Percentiles rank a stretch among this genome's conserved stretches.
Evolutionary conservation across 169 alveolate species (phyloP).

Genomic region (Plasmodium malariae): DNA sequence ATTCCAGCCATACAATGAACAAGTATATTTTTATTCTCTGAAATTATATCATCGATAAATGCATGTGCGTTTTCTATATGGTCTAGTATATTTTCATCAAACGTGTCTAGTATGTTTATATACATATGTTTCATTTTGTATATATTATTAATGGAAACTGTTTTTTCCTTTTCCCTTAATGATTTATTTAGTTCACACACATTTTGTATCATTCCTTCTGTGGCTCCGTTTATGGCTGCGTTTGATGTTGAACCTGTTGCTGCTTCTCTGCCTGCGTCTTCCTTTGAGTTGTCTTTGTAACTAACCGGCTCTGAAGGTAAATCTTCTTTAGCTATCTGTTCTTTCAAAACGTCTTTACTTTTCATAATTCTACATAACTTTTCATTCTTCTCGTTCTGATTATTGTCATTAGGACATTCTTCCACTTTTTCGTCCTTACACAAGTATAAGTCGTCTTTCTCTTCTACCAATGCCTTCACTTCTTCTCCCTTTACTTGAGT

Average conservation of each 20-base stretch:
- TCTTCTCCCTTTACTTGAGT: no score
- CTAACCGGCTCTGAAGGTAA: no score
- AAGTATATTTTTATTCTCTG: conserved; percentile 23
- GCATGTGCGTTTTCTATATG: conserved; percentile 49
- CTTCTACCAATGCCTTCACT: no score
- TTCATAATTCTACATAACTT: no score
- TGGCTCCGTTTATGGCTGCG: neutral
- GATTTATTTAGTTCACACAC: conserved; percentile 42
- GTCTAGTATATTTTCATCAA: conserved; percentile 44
- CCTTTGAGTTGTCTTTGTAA: no score
- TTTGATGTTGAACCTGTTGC: neutral
- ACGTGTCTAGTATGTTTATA: conserved; percentile 55
- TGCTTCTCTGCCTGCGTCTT: neutral
- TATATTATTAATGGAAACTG: conserved; percentile 10
- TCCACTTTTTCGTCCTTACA: no score
- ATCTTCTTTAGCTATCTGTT: no score
- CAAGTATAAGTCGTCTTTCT: no score
- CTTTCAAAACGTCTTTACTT: no score
- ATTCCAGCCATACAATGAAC: conserved; percentile 76
- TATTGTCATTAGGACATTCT: no score
- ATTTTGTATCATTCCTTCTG: neutral
- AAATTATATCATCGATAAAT: conserved; percentile 45
- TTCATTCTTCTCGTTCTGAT: no score
- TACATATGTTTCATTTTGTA: conserved; percentile 66
- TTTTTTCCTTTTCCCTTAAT: conserved; percentile 1